Base-by-base conservation (phyloP, 2,329 filamentous ascomycete species). In the Penicillium crustosum region DNA sequence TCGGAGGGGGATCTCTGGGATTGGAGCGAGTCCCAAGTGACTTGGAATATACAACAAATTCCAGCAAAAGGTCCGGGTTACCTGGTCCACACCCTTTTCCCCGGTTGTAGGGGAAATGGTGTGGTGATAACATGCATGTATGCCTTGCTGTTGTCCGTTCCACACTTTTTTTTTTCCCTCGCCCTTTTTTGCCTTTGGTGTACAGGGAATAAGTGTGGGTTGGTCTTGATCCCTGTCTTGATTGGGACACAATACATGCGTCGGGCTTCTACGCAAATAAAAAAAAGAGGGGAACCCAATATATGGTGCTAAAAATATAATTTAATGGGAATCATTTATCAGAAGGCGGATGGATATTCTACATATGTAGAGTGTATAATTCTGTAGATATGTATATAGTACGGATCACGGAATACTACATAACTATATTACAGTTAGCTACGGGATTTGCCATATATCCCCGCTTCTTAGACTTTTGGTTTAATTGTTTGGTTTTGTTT, bases 241-340 rank as follows among this genome's bases (percentile, higher is more conserved):
- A 48, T 57, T 53, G 49, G 55, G 55, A 57, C 55, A 53, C 55
- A 36, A 31, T 53, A 53, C 55, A 57, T 57, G 36, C 49, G 49
- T 57, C 49, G 35, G 55, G 55, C 55, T 55, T 55, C 52, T 57
- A 53, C 29, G 21, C 21, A 33, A 27, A 42, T 41, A 41, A 50
- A 35, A 33, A 51, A 41, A 52, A 41, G 42, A 50, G 42, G 54
- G 54, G 42, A 43, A 45, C 15, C 27, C 27, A 55, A 41, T 38
- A 41, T 39, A 51, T 38, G 12, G 21, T 5, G 41, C 41, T 21
- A 39, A 47, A 39, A 41, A 47, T 45, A 45, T 51, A 51, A 25
- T 48, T 23, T 45, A 53, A 33, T 44, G 7, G 19, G 49, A 27
- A 31, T 33, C 5, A 31, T 33, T 50, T 21, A 19, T 31, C 4